phyloP scores from a whole-genome alignment of 768 basidiomycete species.

The Pisolithus microcarpus region DNA sequence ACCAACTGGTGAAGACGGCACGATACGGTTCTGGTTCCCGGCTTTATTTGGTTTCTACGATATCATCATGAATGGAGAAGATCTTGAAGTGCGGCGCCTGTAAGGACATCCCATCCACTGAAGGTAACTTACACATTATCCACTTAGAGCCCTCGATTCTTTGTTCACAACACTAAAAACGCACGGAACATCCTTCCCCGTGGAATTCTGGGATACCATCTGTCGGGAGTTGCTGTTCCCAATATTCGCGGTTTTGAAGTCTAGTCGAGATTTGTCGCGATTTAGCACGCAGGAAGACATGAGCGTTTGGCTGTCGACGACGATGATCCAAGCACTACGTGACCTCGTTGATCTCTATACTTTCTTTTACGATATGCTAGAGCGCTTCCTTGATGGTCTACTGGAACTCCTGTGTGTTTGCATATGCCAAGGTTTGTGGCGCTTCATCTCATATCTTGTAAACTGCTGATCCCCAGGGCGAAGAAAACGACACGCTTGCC shows the following conservation, averaged over 20 bases:
- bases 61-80: slow-evolving; percentile 99
- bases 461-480: slow-evolving; percentile 3
- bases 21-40: slow-evolving; percentile 97
- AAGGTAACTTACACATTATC: slow-evolving; percentile 4
- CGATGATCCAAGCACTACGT: slow-evolving; percentile 96
- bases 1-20: slow-evolving; percentile 63
- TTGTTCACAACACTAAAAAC: slow-evolving; percentile 90
- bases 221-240: slow-evolving; percentile 96
- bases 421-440: slow-evolving; percentile 84
- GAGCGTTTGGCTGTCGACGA: slow-evolving; percentile 99
- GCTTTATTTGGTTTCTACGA: slow-evolving; percentile 97
- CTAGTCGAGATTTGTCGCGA: slow-evolving; percentile 83
- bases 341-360: slow-evolving; percentile 95
- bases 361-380: slow-evolving; percentile 86
- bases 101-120: slow-evolving; percentile 38
- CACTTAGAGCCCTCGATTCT: slow-evolving; percentile 84
- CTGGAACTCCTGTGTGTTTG: slow-evolving; percentile 91
- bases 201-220: slow-evolving; percentile 97
- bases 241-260: slow-evolving; percentile 93
- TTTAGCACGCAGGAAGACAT: slow-evolving; percentile 97
- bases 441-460: not conserved
- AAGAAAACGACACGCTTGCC: slow-evolving; percentile 97
- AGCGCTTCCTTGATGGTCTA: slow-evolving; percentile 87
- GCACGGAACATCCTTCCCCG: slow-evolving; percentile 76
- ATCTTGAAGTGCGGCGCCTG: slow-evolving; percentile 94